These are phyloP conservation scores for Hippophae tibetana DNA, from an alignment of 306 rosid genomes.

Conservation along the genomic window DNA sequence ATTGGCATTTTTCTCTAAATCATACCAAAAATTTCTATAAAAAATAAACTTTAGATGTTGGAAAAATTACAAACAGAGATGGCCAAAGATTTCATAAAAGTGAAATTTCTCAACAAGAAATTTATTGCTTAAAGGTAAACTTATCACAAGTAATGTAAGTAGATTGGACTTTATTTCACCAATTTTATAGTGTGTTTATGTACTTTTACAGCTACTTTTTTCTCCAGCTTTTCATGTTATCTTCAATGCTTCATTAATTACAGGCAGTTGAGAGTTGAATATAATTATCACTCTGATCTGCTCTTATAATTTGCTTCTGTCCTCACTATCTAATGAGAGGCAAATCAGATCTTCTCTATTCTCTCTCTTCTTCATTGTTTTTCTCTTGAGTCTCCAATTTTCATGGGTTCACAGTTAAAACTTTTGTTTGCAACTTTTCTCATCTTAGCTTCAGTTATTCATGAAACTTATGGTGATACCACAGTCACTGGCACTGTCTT, in stretches of 20 bases:
- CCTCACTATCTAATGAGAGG: conserved; percentile 4
- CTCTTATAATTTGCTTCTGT: conserved; percentile 2
- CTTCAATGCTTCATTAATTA: conserved; percentile 20
- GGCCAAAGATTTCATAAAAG: no score
- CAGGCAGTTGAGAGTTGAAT: conserved; percentile 58
- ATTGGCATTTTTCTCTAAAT: no score
- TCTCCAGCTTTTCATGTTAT: no score
- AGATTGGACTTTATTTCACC: no score
- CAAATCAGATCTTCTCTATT: conserved; percentile 2
- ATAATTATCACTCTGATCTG: conserved; percentile 6
- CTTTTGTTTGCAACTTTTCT: conserved; percentile 31
- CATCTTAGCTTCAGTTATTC: conserved; percentile 31
- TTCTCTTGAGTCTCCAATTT: conserved; percentile 17
- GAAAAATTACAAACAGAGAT: no score
- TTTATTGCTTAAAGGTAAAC: no score
- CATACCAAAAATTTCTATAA: no score
- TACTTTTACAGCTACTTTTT: no score
- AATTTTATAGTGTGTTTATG: no score
- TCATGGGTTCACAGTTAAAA: conserved; percentile 45
- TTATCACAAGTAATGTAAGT: no score
- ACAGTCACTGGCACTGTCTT: conserved; percentile 70
- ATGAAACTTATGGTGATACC: conserved; percentile 44
- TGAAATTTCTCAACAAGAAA: no score
- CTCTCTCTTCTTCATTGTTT: conserved; percentile 5
- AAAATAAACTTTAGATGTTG: no score